phyloP scores from a whole-genome alignment of 2,329 filamentous ascomycete species.

The Fusarium cyanostomum region DNA sequence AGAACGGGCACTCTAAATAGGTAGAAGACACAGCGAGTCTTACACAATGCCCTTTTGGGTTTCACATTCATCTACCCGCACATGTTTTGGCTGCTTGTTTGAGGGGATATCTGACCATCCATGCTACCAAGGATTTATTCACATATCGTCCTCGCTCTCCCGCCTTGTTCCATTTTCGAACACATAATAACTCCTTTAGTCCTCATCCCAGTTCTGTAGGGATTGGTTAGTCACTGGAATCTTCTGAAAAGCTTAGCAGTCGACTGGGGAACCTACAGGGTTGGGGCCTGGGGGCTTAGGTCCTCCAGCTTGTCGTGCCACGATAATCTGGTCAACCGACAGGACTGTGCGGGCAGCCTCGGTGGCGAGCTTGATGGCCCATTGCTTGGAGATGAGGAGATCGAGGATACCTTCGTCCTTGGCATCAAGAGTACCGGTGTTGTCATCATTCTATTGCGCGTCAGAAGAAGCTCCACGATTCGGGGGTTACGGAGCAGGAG shows the following conservation, averaged over 20 bases:
- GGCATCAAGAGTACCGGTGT: constrained; percentile 84
- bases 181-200: constrained; percentile 55
- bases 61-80: constrained; percentile 22
- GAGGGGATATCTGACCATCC: constrained; percentile 41
- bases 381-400: constrained; percentile 89
- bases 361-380: constrained; percentile 96
- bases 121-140: constrained; percentile 29
- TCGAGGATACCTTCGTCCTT: constrained; percentile 91
- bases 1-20: constrained; percentile 11
- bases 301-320: constrained; percentile 94
- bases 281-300: constrained; percentile 97
- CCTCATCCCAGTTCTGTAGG: constrained; percentile 69
- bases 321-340: constrained; percentile 98
- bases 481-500: background rate
- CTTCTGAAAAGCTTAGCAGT: background rate
- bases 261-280: constrained; percentile 60
- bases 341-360: constrained; percentile 93
- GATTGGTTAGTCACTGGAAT: constrained; percentile 42
- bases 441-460: constrained; percentile 71
- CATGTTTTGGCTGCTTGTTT: constrained; percentile 25
- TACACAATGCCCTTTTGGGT: constrained; percentile 5
- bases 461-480: constrained; percentile 31
- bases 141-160: constrained; percentile 31
- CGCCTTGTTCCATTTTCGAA: constrained; percentile 30
- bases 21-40: constrained; percentile 6